Conservation (phyloP, 306 rosid species). For the Dryas octopetala region DNA sequence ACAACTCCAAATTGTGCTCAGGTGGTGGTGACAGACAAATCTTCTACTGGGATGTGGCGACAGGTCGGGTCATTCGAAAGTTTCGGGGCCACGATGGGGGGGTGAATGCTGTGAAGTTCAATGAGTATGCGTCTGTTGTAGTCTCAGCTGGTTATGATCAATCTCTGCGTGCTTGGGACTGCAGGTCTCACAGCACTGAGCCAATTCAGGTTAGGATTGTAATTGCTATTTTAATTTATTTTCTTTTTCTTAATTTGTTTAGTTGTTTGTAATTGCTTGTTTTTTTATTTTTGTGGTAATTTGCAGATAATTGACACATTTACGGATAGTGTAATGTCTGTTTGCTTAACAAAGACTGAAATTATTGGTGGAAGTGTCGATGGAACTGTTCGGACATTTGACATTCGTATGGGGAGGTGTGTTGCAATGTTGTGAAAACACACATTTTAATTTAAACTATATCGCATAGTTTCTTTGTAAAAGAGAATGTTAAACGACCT, state of each 20-base stretch:
- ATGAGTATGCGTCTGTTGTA: constrained; percentile 69
- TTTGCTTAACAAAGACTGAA: constrained; percentile 76
- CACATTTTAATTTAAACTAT: neutral
- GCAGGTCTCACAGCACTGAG: constrained; percentile 87
- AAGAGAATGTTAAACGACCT: neutral
- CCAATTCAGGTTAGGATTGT: constrained; percentile 66
- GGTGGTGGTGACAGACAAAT: constrained; percentile 90
- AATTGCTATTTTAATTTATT: neutral
- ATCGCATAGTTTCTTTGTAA: neutral
- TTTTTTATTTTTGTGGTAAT: constrained; percentile 16
- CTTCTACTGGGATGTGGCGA: constrained; percentile 88
- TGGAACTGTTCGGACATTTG: constrained; percentile 91
- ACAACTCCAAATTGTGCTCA: constrained; percentile 78
- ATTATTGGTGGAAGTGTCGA: constrained; percentile 94
- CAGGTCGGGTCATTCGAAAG: constrained; percentile 79
- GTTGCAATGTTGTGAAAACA: neutral
- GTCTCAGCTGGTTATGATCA: constrained; percentile 95
- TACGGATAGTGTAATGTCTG: constrained; percentile 86
- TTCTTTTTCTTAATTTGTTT: neutral
- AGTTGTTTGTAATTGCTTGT: constrained; percentile 3
- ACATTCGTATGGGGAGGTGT: constrained; percentile 83
- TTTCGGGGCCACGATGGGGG: constrained; percentile 91
- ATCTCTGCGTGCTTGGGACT: constrained; percentile 93
- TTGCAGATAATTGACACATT: constrained; percentile 83
- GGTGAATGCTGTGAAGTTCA: constrained; percentile 87